A percentile compares a stretch with the other conserved stretches of the same genome.
Conservation (phyloP, 345 rosid species). For the Bruguiera parviflora region DNA sequence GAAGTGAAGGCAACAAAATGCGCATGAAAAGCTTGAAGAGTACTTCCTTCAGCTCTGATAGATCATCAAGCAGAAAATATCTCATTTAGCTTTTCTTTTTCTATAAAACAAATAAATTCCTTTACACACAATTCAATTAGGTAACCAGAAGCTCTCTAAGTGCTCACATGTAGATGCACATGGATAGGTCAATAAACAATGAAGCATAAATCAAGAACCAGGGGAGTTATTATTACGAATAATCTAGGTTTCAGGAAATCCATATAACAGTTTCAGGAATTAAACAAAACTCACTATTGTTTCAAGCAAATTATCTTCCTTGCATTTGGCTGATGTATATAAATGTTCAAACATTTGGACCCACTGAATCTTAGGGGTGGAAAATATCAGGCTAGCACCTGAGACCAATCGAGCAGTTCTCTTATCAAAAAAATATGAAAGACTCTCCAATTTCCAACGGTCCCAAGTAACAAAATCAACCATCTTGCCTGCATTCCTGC, state of each 20-base stretch:
- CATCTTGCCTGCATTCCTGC: slow-evolving; percentile 39
- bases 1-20: too few relatives aligned
- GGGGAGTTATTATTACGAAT: too few relatives aligned
- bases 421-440: slow-evolving; percentile 60
- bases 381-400: slow-evolving; percentile 65
- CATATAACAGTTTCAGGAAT: slow-evolving; percentile 10
- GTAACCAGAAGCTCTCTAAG: too few relatives aligned
- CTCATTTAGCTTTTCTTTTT: too few relatives aligned
- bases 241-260: slow-evolving; percentile 4
- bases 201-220: too few relatives aligned
- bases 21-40: too few relatives aligned
- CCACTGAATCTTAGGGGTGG: slow-evolving; percentile 66
- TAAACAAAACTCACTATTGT: slow-evolving; percentile 46
- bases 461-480: slow-evolving; percentile 50
- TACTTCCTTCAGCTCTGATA: too few relatives aligned
- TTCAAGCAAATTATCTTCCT: slow-evolving; percentile 35
- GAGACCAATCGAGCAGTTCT: slow-evolving; percentile 73
- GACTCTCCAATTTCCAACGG: slow-evolving; percentile 51
- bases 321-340: slow-evolving; percentile 28
- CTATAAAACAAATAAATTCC: too few relatives aligned
- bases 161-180: too few relatives aligned
- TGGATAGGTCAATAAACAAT: too few relatives aligned
- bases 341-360: slow-evolving; percentile 46
- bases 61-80: too few relatives aligned
- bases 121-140: too few relatives aligned